phyloP scores from a whole-genome alignment of 345 rosid species.

The Lepidium didymum region DNA sequence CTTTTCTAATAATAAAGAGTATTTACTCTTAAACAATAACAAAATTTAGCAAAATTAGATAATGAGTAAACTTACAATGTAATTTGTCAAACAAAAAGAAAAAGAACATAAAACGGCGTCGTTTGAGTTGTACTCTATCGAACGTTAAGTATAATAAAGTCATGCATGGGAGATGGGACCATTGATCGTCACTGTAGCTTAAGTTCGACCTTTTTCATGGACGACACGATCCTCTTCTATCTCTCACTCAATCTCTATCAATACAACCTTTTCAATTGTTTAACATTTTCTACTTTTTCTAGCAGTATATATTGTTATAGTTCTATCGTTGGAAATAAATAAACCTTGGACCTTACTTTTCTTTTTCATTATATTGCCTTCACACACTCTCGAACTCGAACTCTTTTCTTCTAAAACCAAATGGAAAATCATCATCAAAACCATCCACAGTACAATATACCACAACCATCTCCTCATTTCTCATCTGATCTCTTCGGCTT shows the following conservation, averaged over 20 bases:
- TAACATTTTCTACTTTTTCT: not conserved
- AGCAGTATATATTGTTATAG: too few relatives aligned
- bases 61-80: too few relatives aligned
- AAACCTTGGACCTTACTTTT: not conserved
- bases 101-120: too few relatives aligned
- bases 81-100: too few relatives aligned
- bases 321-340: not conserved
- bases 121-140: too few relatives aligned
- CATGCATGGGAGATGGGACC: conserved; percentile 59
- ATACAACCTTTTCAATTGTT: conserved; percentile 7
- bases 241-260: conserved; percentile 35
- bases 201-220: conserved; percentile 55
- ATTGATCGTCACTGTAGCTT: conserved; percentile 34
- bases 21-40: too few relatives aligned
- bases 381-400: not conserved
- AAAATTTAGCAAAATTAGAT: too few relatives aligned
- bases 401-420: conserved; percentile 14
- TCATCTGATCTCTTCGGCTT: conserved; percentile 12
- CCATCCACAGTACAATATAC: conserved; percentile 32
- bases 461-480: conserved; percentile 31
- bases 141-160: not conserved
- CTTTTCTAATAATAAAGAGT: too few relatives aligned
- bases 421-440: conserved; percentile 44
- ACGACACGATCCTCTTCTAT: conserved; percentile 85
- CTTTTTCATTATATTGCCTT: not conserved